Evolutionary conservation across 768 basidiomycete species (phyloP), one percentile per base, ranked within the genome.

Genomic region (Boletus edulis): DNA sequence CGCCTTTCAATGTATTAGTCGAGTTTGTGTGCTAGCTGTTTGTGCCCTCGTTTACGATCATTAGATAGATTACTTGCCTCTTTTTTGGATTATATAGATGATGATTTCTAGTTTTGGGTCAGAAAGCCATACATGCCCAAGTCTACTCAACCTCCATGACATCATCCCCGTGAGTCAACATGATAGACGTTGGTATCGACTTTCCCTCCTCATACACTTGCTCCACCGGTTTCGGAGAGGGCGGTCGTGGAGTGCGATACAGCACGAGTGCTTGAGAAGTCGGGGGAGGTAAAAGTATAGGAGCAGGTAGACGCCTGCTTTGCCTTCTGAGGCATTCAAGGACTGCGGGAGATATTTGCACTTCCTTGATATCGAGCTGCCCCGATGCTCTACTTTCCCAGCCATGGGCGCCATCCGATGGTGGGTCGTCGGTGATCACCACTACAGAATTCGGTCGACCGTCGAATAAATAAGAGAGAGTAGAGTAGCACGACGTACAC

Each of bases 81-180:
- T 54, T 61, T 41, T 24, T 54, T 57, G 57, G 56, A 59, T 67
- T 70, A 29, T 29, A 29, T 8, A 63, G 64, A 70, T 55, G 39
- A 49, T 59, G 39, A 47, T 59, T 42, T 41, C 66, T 57, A 58
- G 37, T 62, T 56, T 42, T 52, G 49, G 49, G 17, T 38, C 34
- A 54, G 54, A 58, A 47, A 46, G 39, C 18, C 34, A 44, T 32
- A 42, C 35, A 7, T 37, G 13, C 4, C 38, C 12, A 32, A 45
- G 49, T 54, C 57, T 64, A 59, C 48, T 83, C 83, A 24, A 83
- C 68, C 56, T 85, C 82, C 82, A 84, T 84, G 29, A 75, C 78
- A 68, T 81, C 76, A 20, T 76, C 76, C 56, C 60, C 62, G 1
- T 49, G 51, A 32, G 38, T 41, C 6, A 48, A 43, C n/a, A 49